Base-by-base conservation (phyloP, 2,329 filamentous ascomycete genomes). In the Mycocentrospora acerina region DNA sequence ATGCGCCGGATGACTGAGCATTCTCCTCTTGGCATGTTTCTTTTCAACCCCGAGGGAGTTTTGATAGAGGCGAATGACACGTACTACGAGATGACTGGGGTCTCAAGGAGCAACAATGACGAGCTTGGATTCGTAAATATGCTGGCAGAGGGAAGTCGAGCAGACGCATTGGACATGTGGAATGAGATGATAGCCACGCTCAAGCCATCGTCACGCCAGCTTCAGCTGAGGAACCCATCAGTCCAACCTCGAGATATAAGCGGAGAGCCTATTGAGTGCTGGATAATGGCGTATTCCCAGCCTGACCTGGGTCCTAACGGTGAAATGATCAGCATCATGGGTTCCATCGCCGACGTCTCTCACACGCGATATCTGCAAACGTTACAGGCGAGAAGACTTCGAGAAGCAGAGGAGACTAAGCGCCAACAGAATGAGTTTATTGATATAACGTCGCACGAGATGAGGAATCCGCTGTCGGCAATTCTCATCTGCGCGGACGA, bases 41-140 rank as follows among this genome's bases (percentile, higher is more conserved):
- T 64, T 2, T 61, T 57, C 37, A 64, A 58, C 15, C 62, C 66
- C 0, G 68, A 72, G 25, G 71, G 70, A 4, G 57, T 71, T 3
- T 47, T 76, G 4, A 37, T 61, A 8, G 60, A 64, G 39, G 71
- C 64, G 2, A 77, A 77, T 24, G 70, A 73, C 3, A 67, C 68
- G 4, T 76, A 71, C 44, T 76, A 70, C 37, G 70, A 74, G 24
- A 71, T 77, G 67, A 75, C 70, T 0, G 71, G 71, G 0, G 67
- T 71, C 26, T 51, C 55, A 0, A 55, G 67, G 16, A 69, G 72
- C 2, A 48, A 55, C 0, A 55, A 68, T 7, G 62, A 58, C 14
- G 64, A 72, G 16, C 69, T 73, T 48, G 68, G 67, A 1, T 77
- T 70, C 62, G 61, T 69, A 32, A 61, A 70, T 4, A 57, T 69